A percentile compares a stretch with the other conserved stretches of the same genome.
phyloP scores from a whole-genome alignment of 2,329 filamentous ascomycete species.

The Didymella glomerata region DNA sequence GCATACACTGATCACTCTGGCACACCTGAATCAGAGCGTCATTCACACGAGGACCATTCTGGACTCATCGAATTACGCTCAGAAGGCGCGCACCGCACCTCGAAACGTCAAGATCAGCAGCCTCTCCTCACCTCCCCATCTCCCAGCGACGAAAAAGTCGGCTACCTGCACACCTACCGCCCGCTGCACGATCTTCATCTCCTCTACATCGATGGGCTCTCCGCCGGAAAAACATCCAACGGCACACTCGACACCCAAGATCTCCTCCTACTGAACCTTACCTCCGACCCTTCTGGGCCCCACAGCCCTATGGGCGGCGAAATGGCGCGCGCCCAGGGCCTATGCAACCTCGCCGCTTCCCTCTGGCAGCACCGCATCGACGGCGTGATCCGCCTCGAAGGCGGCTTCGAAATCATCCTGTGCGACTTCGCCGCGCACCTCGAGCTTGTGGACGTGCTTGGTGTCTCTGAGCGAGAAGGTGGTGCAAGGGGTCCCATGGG shows the following conservation, averaged over 20 bases:
- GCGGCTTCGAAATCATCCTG: conserved; percentile 74
- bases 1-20: background rate
- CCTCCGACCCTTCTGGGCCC: conserved; percentile 4
- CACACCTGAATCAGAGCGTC: background rate
- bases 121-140: background rate
- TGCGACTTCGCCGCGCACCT: conserved; percentile 66
- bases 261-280: conserved; percentile 61
- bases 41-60: background rate
- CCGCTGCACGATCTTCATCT: conserved; percentile 66
- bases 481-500: conserved; percentile 18
- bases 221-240: conserved; percentile 69
- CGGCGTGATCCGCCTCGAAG: conserved; percentile 72
- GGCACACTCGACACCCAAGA: conserved; percentile 76
- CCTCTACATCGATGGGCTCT: conserved; percentile 75
- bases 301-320: conserved; percentile 56
- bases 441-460: conserved; percentile 24
- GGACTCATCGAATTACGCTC: background rate
- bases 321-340: conserved; percentile 58
- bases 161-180: conserved; percentile 73
- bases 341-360: conserved; percentile 63
- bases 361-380: conserved; percentile 65
- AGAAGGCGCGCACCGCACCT: background rate
- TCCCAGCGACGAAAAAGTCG: conserved; percentile 38
- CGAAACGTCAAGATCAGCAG: conserved; percentile 17
- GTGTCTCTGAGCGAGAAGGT: conserved; percentile 1